Evolutionary conservation across 371 early-diverging fungal species (phyloP), one percentile per base, ranked within the genome.

Genomic region (Apophysomyces variabilis): DNA sequence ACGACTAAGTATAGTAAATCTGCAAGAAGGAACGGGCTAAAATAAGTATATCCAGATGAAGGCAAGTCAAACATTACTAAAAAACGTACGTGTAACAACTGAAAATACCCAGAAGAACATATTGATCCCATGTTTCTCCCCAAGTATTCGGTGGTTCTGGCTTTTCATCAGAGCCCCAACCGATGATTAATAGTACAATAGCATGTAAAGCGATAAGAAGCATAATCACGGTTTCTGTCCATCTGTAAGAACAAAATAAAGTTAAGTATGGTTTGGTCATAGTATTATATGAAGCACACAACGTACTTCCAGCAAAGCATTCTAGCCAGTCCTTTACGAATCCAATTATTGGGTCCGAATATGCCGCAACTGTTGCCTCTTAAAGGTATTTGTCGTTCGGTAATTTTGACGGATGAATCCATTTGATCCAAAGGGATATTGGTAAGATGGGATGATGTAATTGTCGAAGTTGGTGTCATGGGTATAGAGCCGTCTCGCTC

Each of bases 71-170:
- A 26, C 32, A 26, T 26, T 26, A 56, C 13, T 16, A 11, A 35
- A 14, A 18, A 60, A 64, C 79, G 75, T 83, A 85, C 89, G 90
- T 86, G 64, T 87, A 87, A 57, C 82, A 67, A 41, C 72, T 68
- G 66, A 86, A 89, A 43, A 89, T 81, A 6, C 58, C 78, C 8
- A 89, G 60, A 5, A 88, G 66, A 9, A 77, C 79, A 72, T 76
- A 83, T 62, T 88, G 87, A 60, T 83, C 79, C 87, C 87, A 87
- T 11, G 77, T 79, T 21, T 72, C 65, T 5, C 85, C 83, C 83
- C 84, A 88, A 13, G 66, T 26, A n/a, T 47, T 50, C n/a, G 71
- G 76, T 69, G 78, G 75, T 43, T 70, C 54, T 35, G 78, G 69
- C 18, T 68, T 36, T 7, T 68, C 71, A 46, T 70, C 57, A 1